Evolutionary conservation across 257 asterid species (phyloP), one percentile per base, ranked within the genome.

Genomic region (Jacaranda mimosifolia): DNA sequence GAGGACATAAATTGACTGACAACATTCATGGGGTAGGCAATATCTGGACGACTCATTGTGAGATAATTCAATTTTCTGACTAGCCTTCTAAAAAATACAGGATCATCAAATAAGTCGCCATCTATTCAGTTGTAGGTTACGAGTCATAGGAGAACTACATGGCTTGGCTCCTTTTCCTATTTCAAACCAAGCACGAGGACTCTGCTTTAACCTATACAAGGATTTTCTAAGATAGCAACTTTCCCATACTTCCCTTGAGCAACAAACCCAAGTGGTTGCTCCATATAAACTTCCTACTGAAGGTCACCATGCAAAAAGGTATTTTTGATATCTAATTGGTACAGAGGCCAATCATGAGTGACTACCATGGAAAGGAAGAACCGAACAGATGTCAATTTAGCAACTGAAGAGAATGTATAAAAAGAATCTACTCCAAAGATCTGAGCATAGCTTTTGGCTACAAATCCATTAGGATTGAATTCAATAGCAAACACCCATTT

Each of bases 191-290:
- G 46, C 46, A 42, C 46, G 8, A 42, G 6, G 7, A 42, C 46
- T 42, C 4, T 42, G 46, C 46, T 42, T 42, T 1, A 42, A 9
- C 6, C 46, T 7, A 4, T 3, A 42, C 9, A 42, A 42, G 9
- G 46, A 42, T 42, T 42, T 42, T 9, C 9, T 42, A 6, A 42
- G 9, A 9, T 42, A 9, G 7, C 46, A 42, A 42, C 46, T 9
- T 42, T 42, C 4, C 46, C 9, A 3, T 42, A 42, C 6, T 42
- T 9, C 46, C 45, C 9, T 9, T 1, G 46, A 49, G 32, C 63
- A 46, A 58, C 53, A 60, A 68, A 58, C 3, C 76, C 63, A 13
- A 38, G 76, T 17, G 67, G 75, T 56, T 68, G 62, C 68, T 66
- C n/a, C 38, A 55, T 68, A 6, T 70, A 59, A 4, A 78, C 36